Conservation (phyloP, 2,329 filamentous ascomycete genomes). For the Aspergillus quadrilineatus region DNA sequence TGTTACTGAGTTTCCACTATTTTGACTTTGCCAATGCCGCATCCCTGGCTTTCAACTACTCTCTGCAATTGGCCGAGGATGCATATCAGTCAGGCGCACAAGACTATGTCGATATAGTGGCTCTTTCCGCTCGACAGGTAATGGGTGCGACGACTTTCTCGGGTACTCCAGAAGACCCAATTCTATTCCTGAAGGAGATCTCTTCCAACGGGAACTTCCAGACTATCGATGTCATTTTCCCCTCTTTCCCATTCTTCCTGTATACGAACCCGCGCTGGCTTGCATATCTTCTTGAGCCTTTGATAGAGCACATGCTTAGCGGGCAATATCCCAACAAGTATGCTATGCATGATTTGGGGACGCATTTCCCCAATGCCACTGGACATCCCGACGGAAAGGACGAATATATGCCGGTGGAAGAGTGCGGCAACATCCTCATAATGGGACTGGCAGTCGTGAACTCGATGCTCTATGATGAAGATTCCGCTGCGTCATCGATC, state of each 20-base stretch:
- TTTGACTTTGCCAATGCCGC: conserved; percentile 66
- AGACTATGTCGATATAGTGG: conserved; percentile 74
- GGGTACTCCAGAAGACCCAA: conserved; percentile 66
- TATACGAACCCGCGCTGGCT: conserved; percentile 82
- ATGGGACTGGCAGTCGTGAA: conserved; percentile 78
- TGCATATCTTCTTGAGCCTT: conserved; percentile 73
- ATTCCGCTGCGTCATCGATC: conserved; percentile 57
- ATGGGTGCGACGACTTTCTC: conserved; percentile 75
- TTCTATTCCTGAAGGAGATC: conserved; percentile 82
- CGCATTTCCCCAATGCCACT: conserved; percentile 56
- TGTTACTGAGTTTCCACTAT: conserved; percentile 74
- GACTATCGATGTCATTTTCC: conserved; percentile 85
- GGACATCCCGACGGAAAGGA: conserved; percentile 55
- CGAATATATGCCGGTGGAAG: conserved; percentile 60
- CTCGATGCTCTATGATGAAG: conserved; percentile 63
- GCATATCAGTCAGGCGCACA: conserved; percentile 71
- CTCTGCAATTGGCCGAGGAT: conserved; percentile 66
- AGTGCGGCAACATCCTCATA: conserved; percentile 72
- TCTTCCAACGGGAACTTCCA: conserved; percentile 82
- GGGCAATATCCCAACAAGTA: conserved; percentile 75
- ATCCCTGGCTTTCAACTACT: conserved; percentile 69
- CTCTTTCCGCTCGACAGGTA: conserved; percentile 75
- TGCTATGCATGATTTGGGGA: conserved; percentile 55
- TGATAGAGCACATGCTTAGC: conserved; percentile 77
- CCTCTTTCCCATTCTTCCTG: conserved; percentile 79